Base-by-base conservation (phyloP, 495 filamentous ascomycete genomes). In the Daldinia concentrica region DNA sequence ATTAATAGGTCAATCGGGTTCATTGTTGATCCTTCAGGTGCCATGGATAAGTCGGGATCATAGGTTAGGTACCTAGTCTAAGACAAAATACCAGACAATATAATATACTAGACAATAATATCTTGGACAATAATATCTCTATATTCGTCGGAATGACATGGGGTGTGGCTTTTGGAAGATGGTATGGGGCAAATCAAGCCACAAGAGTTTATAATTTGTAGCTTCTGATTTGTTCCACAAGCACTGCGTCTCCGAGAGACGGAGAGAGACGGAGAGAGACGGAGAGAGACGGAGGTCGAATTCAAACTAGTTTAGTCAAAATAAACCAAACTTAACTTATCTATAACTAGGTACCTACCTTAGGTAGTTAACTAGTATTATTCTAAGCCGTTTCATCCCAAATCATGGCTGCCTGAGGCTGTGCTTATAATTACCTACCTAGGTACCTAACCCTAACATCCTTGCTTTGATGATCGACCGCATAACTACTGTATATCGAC, bases 1-100 rank as follows among this genome's bases (percentile, higher is more conserved):
- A 81, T 79, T 30, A 87, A 80, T 3, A 91, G 83, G 74, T 91
- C 85, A 64, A 92, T 88, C 9, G 68, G 71, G 2, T 52, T 48
- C 62, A 58, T 61, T 12, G 22, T 19, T 12, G 52, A 34, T 17
- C 30, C 19, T 50, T 26, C 7, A 14, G 19, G 3, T 17, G 8
- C 19, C 19, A 26, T 50, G 14, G 17, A 50, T 19, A 6, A 6
- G 17, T 24, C n/a, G 5, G n/a, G 36, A 39, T 39, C 36, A 39
- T 32, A 11, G 8, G 8, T 32, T 29, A 29, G 27, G 27, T 29
- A 2, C 2, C n/a, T n/a, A n/a, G n/a, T 29, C 27, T 29, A 4
- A 29, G 6, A 29, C 27, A 6, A 29, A 4, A 29, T 29, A 29
- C 6, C 6, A 29, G 27, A 29, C 27, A 6, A 29, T 41, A 41